phyloP scores from a whole-genome alignment of 2,329 filamentous ascomycete species.

The Leptographium procerum region DNA sequence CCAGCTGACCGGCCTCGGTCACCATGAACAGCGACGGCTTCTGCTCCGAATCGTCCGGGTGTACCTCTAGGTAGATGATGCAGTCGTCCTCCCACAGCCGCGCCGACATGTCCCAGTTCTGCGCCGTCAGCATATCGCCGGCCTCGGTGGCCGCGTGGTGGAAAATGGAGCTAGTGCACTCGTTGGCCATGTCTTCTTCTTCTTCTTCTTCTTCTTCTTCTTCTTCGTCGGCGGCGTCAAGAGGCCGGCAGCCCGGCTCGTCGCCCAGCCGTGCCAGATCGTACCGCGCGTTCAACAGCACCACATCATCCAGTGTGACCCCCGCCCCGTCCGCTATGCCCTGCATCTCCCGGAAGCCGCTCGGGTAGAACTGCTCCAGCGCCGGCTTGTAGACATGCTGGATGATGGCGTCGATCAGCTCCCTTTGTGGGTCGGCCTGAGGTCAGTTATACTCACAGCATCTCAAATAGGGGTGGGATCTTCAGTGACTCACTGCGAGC shows the following conservation, averaged over 20 bases:
- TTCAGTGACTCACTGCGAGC: background rate
- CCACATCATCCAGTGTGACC: constrained; percentile 13
- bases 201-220: no score
- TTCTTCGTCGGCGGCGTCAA: background rate
- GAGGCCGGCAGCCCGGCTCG: background rate
- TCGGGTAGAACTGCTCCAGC: constrained; percentile 12
- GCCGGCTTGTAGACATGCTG: constrained; percentile 14
- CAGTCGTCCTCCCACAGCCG: constrained; percentile 13
- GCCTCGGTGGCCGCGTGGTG: constrained; percentile 1
- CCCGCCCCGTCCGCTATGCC: constrained; percentile 16
- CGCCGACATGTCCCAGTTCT: constrained; percentile 13
- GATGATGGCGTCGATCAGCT: constrained; percentile 11
- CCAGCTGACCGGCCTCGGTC: constrained; percentile 20
- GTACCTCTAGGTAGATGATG: constrained; percentile 18
- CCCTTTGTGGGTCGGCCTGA: no score
- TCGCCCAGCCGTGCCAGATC: constrained; percentile 11
- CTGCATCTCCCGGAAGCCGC: constrained; percentile 8
- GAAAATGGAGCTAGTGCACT: constrained; percentile 12
- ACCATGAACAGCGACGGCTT: constrained; percentile 15
- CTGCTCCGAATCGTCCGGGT: constrained; percentile 10
- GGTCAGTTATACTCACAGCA: background rate
- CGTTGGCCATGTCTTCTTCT: constrained; percentile 4
- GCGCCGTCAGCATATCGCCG: constrained; percentile 6
- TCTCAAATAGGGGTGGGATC: background rate
- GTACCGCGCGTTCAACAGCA: constrained; percentile 16